Base-by-base conservation (phyloP, 495 filamentous ascomycete genomes). In the Talaromyces thailandensis region DNA sequence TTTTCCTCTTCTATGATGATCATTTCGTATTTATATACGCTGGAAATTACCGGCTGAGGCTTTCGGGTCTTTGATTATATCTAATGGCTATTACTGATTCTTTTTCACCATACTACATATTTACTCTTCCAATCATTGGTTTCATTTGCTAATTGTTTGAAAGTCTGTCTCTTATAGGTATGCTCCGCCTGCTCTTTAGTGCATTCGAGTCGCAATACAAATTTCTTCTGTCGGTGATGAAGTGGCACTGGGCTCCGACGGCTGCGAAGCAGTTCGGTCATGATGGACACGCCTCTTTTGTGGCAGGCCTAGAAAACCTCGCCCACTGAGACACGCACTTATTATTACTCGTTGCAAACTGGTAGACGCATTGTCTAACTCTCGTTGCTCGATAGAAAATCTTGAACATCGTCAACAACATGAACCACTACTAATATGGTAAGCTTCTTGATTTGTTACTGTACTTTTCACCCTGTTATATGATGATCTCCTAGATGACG, bases 231-330 rank as follows among this genome's bases (percentile, higher is more conserved):
- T 71, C 76, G 67, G 88, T 91, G 93, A 98, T 97, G 93, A 96
- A 91, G 82, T 82, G 93, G 93, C 94, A 98, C 94, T 98, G 94
- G 94, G 95, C 94, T 96, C 93, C 91, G 93, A 98, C 76, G 77
- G 76, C 80, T 71, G 74, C 68, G 66, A 67, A 68, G 73, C 64
- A 76, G 73, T 72, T 66, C 76, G 76, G 76, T 78, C 76, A 80
- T 92, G 90, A 92, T 79, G 86, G 91, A 96, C 78, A 94, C 79
- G 91, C 91, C 92, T 84, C 81, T n/a, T 85, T 91, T 90, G 91
- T 73, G 93, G 91, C 91, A 96, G 93, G 93, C 94, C 91, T 97
- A 96, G 93, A 96, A 98, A 98, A 96, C 94, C 93, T 96, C 84
- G 92, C 91, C 93, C 90, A 92, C 94, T 98, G 94, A 98, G 75